phyloP scores from a whole-genome alignment of 805 yeast genomes.

The Kodamaea kaohsiungensis region DNA sequence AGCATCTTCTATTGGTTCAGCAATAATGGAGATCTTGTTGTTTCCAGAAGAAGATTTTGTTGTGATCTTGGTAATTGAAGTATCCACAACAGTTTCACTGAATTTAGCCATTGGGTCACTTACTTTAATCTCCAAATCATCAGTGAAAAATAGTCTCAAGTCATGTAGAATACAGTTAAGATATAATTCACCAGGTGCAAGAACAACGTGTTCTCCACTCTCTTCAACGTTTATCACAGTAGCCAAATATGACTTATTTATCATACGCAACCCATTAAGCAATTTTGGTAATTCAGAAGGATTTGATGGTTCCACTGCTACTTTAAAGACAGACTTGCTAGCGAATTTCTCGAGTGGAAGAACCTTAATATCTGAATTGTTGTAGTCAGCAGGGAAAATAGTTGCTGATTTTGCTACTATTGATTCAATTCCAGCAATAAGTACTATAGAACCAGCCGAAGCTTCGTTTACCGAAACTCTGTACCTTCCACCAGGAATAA shows the following conservation, averaged over 20 bases:
- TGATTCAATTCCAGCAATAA: constrained; percentile 63
- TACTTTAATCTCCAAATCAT: constrained; percentile 68
- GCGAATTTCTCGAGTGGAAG: constrained; percentile 14
- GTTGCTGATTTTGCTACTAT: constrained; percentile 63
- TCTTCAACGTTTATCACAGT: constrained; percentile 75
- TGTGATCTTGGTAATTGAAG: constrained; percentile 68
- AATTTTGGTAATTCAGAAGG: constrained; percentile 80
- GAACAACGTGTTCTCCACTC: constrained; percentile 79
- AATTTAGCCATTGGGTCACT: constrained; percentile 84
- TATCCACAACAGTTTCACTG: constrained; percentile 70
- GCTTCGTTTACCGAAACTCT: constrained; percentile 53
- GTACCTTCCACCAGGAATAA: constrained; percentile 72
- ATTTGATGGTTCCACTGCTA: constrained; percentile 77
- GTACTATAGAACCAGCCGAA: constrained; percentile 65
- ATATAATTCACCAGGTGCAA: constrained; percentile 86
- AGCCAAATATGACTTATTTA: constrained; percentile 66
- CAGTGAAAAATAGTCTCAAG: constrained; percentile 59
- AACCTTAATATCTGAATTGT: constrained; percentile 22
- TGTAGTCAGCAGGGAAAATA: constrained; percentile 34
- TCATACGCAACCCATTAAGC: constrained; percentile 63
- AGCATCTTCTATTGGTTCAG: constrained; percentile 65
- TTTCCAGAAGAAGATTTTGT: constrained; percentile 56
- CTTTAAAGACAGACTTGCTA: constrained; percentile 61
- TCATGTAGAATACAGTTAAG: constrained; percentile 83
- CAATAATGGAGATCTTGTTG: constrained; percentile 64